phyloP scores from a whole-genome alignment of 1,284 basidiomycete species.

The Bjerkandera adusta region DNA sequence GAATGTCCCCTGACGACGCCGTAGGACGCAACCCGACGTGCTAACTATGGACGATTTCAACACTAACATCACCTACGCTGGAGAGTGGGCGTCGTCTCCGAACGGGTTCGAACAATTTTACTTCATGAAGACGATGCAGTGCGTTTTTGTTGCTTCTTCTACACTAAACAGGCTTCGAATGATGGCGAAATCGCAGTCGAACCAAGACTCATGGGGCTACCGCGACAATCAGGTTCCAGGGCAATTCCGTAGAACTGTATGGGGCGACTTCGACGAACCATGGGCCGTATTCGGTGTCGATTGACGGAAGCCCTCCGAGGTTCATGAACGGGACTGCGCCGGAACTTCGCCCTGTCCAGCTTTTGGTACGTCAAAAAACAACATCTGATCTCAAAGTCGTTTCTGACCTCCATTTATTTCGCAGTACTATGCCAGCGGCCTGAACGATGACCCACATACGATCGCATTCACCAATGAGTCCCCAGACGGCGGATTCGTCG shows the following conservation, averaged over 20 bases:
- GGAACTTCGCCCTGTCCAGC: neutral
- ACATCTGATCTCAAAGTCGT: neutral
- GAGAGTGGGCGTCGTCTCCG: neutral
- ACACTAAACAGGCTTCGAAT: neutral
- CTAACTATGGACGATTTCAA: neutral
- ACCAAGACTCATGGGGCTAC: neutral
- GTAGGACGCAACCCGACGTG: neutral
- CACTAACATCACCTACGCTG: neutral
- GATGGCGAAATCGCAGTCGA: neutral
- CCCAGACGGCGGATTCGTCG: too few relatives aligned
- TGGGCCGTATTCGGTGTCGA: neutral
- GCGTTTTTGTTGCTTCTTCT: neutral
- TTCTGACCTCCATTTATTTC: neutral
- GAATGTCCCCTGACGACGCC: neutral
- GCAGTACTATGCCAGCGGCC: neutral
- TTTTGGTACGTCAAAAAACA: conserved; percentile 4
- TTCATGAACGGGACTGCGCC: conserved; percentile 2
- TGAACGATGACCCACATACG: neutral
- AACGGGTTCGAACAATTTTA: neutral
- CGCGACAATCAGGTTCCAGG: neutral
- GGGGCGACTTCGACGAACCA: neutral
- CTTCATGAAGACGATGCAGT: neutral
- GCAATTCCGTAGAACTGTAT: neutral
- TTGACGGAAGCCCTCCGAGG: neutral
- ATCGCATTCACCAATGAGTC: neutral